Conservation (phyloP, 2,329 filamentous ascomycete genomes). For the Colletotrichum lini region DNA sequence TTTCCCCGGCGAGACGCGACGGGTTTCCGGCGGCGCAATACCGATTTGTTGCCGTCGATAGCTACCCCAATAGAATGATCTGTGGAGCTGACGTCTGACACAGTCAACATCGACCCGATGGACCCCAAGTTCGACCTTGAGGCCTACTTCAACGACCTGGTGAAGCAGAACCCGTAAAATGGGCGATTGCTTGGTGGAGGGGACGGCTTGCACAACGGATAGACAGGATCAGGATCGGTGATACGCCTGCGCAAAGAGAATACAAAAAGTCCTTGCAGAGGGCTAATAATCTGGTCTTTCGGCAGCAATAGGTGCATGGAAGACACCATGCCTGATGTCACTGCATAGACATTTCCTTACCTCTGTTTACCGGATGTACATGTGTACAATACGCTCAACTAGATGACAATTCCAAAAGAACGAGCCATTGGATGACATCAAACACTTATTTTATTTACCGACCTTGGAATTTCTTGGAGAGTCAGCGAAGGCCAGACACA, state of each 20-base stretch:
- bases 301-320: conserved; percentile 47
- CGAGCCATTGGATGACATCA: conserved; percentile 41
- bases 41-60: neutral
- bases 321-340: conserved; percentile 58
- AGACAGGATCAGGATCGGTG: conserved; percentile 44
- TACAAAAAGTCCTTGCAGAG: conserved; percentile 28
- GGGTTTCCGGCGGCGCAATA: neutral
- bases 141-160: conserved; percentile 79
- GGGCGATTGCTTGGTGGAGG: conserved; percentile 46
- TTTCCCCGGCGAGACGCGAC: neutral
- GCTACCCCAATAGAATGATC: neutral
- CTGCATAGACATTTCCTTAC: conserved; percentile 66
- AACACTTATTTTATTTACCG: conserved; percentile 9
- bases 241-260: conserved; percentile 40
- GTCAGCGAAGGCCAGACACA: neutral
- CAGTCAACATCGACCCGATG: conserved; percentile 82
- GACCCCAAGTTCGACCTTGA: conserved; percentile 96
- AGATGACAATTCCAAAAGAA: conserved; percentile 54
- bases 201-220: conserved; percentile 49
- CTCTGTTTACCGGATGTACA: conserved; percentile 63
- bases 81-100: conserved; percentile 32
- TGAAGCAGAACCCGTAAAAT: conserved; percentile 65
- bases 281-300: conserved; percentile 41
- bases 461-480: neutral
- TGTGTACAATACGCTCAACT: conserved; percentile 69